Conservation (phyloP, 768 basidiomycete species). For the Tephrocybe sp. region DNA sequence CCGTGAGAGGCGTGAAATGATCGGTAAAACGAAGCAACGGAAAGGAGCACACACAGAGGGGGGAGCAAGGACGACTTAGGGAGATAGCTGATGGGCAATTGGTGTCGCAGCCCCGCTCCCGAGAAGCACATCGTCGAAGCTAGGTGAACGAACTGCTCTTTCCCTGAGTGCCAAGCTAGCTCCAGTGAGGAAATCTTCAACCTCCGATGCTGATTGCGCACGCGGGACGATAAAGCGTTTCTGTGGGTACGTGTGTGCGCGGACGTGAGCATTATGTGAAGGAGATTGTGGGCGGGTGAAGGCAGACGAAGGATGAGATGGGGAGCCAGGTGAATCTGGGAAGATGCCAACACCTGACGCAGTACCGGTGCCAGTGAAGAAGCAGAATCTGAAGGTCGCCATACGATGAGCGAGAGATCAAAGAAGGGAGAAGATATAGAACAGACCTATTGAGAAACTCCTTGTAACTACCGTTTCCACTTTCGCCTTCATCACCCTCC, state of each 20-base stretch:
- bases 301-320: background rate
- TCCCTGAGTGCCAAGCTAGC: background rate
- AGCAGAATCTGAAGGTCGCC: constrained; percentile 60
- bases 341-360: constrained; percentile 3
- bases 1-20: background rate
- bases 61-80: background rate
- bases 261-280: background rate
- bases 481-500: constrained; percentile 16
- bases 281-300: background rate
- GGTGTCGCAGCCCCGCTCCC: constrained; percentile 5
- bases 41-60: constrained; percentile 4
- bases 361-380: constrained; percentile 63
- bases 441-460: constrained; percentile 64
- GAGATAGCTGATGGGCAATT: constrained; percentile 5
- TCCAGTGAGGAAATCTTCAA: constrained; percentile 43
- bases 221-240: constrained; percentile 24
- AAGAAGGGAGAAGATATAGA: background rate
- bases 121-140: constrained; percentile 15
- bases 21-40: background rate
- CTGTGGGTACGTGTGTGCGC: constrained; percentile 8
- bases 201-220: constrained; percentile 51
- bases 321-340: background rate
- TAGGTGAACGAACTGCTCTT: constrained; percentile 21
- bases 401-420: constrained; percentile 9
- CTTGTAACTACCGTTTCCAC: constrained; percentile 42